Evolutionary conservation across 352 stramenopile genomes (phyloP), one percentile per base, ranked within the genome.

Genomic region (Globisporangium viniferum): DNA sequence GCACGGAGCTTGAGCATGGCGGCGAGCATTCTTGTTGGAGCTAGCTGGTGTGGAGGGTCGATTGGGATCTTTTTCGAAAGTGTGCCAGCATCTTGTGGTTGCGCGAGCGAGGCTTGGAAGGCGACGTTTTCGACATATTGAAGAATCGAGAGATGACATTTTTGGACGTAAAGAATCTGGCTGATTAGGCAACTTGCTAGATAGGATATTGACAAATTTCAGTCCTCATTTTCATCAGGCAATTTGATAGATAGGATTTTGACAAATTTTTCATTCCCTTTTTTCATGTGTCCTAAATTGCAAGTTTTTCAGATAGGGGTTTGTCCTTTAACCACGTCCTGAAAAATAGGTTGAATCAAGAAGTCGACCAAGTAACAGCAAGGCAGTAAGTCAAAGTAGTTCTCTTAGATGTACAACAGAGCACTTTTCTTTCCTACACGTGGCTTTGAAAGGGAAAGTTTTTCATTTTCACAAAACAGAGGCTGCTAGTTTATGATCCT

Each of bases 1-100:
- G 62, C 68, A 71, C 73, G 76, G 29, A 66, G 65, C 70, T 78
- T 77, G 72, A 82, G 67, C 70, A 76, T 68, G 27, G 67, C 36
- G 33, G 59, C 60, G 53, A 72, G 62, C 67, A 72, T 72, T n/a
- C 41, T 44, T 58, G 51, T 20, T 20, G 6, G 51, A 20, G 31
- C 10, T 35, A 20, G 10, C 22, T 49, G 54, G 8, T 36, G 39
- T 46, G 4, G 39, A 46, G 14, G 39, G 39, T 14, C 12, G 64
- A 5, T 69, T 44, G 53, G 14, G 53, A 59, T 59, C 49, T 56
- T 56, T 56, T 56, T n/a, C 41, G 41, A 49, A 49, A 49, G 41
- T 49, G 41, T 22, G 1, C 31, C 3, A 5, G 6, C 6, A 3
- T 49, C 41, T 49, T 49, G 41, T 49, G 41, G 41, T 49, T 49